Evolutionary conservation across 768 basidiomycete genomes (phyloP).

Genomic region (Mycena polygramma): DNA sequence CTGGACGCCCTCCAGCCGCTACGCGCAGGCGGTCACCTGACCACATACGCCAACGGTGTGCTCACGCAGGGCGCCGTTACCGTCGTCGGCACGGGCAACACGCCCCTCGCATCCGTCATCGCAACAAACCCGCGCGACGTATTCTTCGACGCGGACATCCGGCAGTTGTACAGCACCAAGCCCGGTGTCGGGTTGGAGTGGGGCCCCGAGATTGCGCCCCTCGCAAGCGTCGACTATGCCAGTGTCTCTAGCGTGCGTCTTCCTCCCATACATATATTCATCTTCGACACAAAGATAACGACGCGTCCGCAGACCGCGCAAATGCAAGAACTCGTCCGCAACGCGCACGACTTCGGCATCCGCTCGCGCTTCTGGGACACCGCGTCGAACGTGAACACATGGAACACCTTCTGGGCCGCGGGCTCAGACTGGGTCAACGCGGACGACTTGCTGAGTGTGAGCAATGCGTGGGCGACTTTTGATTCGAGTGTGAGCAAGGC

Average conservation of each 20-base stretch:
- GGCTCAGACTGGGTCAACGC: conserved; percentile 46
- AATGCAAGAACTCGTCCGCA: conserved; percentile 38
- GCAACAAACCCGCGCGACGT: conserved; percentile 39
- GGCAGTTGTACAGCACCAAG: conserved; percentile 34
- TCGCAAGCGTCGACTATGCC: conserved; percentile 41
- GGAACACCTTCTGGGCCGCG: conserved; percentile 40
- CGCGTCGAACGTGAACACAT: conserved; percentile 36
- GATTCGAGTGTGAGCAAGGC: background rate
- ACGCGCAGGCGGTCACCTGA: conserved; percentile 51
- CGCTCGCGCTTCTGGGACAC: conserved; percentile 44
- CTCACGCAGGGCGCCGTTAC: conserved; percentile 39
- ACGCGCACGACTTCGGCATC: conserved; percentile 40
- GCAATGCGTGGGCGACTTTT: conserved; percentile 34
- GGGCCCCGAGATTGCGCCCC: conserved; percentile 39
- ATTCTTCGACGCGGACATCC: conserved; percentile 45
- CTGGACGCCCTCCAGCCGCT: conserved; percentile 51
- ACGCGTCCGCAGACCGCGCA: conserved; percentile 34
- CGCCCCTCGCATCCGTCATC: conserved; percentile 41
- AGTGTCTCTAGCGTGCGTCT: conserved; percentile 36
- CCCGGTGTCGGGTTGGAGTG: conserved; percentile 29
- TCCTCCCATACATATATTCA: no score
- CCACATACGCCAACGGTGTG: conserved; percentile 45
- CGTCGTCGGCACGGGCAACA: conserved; percentile 44
- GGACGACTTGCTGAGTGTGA: conserved; percentile 41
- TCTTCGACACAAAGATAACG: background rate